Evolutionary conservation across 164 flowering plant species (phyloP).

Genomic region (Tinospora cordifolia): DNA sequence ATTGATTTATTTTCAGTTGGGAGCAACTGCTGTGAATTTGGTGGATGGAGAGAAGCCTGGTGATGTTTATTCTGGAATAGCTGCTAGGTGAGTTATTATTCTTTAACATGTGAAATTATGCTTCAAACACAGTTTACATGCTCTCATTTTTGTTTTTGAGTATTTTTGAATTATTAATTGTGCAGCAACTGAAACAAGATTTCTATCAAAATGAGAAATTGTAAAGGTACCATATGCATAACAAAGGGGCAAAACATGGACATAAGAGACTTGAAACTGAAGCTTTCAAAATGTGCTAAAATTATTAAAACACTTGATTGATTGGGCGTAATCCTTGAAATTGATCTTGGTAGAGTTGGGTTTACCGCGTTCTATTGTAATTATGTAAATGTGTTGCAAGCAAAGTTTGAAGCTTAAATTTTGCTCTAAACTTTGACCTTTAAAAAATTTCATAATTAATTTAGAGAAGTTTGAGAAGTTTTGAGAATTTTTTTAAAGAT

Average conservation of each 20-base stretch:
- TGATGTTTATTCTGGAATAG: conserved; percentile 97
- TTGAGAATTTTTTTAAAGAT: no score
- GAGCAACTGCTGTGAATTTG: conserved; percentile 96
- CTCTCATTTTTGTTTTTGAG: not conserved
- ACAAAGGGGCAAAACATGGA: not conserved
- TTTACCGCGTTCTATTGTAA: no score
- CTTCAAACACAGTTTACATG: not conserved
- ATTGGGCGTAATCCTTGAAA: not conserved
- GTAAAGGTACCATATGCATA: not conserved
- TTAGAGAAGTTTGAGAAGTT: no score
- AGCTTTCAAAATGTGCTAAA: not conserved
- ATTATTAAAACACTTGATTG: not conserved
- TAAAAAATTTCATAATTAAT: no score
- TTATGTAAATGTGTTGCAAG: no score
- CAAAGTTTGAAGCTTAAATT: no score
- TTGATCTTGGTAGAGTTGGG: no score
- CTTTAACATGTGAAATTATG: not conserved
- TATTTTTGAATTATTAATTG: not conserved
- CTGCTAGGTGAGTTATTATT: conserved; percentile 46
- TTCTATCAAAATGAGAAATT: not conserved
- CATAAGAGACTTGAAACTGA: not conserved
- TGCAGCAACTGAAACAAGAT: not conserved
- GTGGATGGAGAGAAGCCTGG: conserved; percentile 89
- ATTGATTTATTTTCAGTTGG: conserved; percentile 54
- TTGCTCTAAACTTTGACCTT: no score